phyloP scores from a whole-genome alignment of 108 stramenopile genomes.

The Skeletonema marinoi region DNA sequence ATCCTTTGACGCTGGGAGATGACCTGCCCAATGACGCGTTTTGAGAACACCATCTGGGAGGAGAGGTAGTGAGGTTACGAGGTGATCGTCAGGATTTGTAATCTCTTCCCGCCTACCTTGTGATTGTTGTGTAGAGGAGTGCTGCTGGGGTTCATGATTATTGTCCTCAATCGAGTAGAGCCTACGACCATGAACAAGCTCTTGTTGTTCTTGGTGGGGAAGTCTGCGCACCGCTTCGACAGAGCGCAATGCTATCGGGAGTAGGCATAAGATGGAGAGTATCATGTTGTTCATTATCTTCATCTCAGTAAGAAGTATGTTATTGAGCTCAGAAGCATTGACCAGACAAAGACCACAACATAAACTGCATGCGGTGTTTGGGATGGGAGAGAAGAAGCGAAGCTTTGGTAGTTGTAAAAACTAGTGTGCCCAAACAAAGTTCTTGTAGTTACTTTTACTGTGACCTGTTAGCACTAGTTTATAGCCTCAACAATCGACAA shows the following conservation, averaged over 20 bases:
- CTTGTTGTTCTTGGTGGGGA: conserved; percentile 8
- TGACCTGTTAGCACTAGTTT: too few species aligned
- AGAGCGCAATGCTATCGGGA: not conserved
- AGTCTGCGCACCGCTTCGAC: conserved; percentile 32
- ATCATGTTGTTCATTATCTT: not conserved
- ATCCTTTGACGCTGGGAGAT: conserved; percentile 61
- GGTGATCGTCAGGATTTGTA: conserved; percentile 59
- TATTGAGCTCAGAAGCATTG: too few species aligned
- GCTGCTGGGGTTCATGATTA: not conserved
- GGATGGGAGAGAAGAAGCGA: too few species aligned
- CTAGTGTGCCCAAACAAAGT: too few species aligned
- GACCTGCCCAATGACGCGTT: conserved; percentile 77
- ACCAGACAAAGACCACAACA: too few species aligned
- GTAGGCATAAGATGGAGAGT: not conserved
- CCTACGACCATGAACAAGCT: conserved; percentile 23
- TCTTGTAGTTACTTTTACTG: too few species aligned
- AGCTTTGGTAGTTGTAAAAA: too few species aligned
- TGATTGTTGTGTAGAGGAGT: conserved; percentile 5
- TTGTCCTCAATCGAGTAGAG: conserved; percentile 13
- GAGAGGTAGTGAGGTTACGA: conserved; percentile 66
- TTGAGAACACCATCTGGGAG: conserved; percentile 41
- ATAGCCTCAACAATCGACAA: too few species aligned
- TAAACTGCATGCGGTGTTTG: not conserved
- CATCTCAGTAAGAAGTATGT: not conserved
- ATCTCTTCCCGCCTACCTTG: conserved; percentile 9